Evolutionary conservation across 1,139 yeast genomes (phyloP), one percentile per base, ranked within the genome.

Genomic region (Oligophagozyma castellii): DNA sequence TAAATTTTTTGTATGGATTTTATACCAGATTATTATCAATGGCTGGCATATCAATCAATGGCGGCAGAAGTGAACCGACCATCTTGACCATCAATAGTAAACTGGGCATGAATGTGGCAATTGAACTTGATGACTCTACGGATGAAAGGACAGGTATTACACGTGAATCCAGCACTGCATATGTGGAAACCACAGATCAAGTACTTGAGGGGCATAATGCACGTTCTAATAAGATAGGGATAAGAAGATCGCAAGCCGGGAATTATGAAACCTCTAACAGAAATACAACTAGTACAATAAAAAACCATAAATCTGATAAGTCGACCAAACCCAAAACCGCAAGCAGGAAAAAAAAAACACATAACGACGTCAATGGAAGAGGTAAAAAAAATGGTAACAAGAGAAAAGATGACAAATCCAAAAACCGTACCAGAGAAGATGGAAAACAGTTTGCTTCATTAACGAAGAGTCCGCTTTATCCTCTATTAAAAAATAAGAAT

Each of bases 1-100:
- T 46, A 14, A 44, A 42, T 14, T 46, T 44, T 28, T 36, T 46
- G n/a, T 42, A 31, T 30, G 46, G 48, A 3, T 42, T 46, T 22
- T 46, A 45, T 28, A 39, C 46, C 4, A 36, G 44, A 19, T 34
- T 48, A 16, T 31, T 44, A 28, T 38, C 43, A 14, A 16, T 43
- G 15, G 39, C 44, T 37, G 46, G 53, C 12, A 24, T 45, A 23
- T 41, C 49, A 14, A 38, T 39, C 16, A 28, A 36, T 15, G 46
- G 46, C n/a, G 45, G 44, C 2, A 28, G 35, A 21, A 21, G 30
- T 26, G 39, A 43, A 24, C 31, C 30, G 12, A 29, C 26, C 5
- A 24, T 30, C 10, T 30, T 38, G 12, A 23, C 34, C 16, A 30
- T 37, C 13, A 35, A 32, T 22, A 37, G 31, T 15, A 31, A 28